phyloP scores from a whole-genome alignment of 805 yeast species.

The Yamadazyma tumulicola region DNA sequence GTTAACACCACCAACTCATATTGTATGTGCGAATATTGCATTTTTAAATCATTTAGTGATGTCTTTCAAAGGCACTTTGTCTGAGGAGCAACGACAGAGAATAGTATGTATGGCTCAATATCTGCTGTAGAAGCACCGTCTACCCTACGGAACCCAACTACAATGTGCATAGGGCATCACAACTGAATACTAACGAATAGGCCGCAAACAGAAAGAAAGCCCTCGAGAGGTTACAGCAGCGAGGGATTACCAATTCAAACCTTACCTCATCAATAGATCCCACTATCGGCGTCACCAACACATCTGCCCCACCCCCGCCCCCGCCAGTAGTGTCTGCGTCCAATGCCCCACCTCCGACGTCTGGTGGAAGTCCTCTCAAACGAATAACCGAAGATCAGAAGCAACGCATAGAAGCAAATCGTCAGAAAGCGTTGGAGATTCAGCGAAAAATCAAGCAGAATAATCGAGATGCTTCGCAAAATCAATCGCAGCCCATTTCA shows the following conservation, averaged over 20 bases:
- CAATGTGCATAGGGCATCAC: constrained; percentile 5
- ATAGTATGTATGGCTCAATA: constrained; percentile 35
- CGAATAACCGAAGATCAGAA: constrained; percentile 46
- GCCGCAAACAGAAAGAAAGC: constrained; percentile 65
- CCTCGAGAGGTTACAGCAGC: constrained; percentile 50
- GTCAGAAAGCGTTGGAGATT: constrained; percentile 50
- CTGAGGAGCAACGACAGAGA: constrained; percentile 31
- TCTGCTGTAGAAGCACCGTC: not conserved
- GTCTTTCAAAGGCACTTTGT: constrained; percentile 23
- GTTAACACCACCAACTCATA: too few relatives aligned
- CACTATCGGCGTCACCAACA: constrained; percentile 1
- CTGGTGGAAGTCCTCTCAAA: not conserved
- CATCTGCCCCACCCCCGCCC: not conserved
- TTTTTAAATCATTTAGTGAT: too few relatives aligned
- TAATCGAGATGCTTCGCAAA: constrained; percentile 33
- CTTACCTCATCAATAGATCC: constrained; percentile 7
- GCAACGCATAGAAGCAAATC: constrained; percentile 47
- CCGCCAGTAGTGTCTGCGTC: not conserved
- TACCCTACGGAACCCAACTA: not conserved
- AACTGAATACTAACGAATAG: constrained; percentile 25
- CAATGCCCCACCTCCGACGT: too few relatives aligned
- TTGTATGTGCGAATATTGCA: too few relatives aligned
- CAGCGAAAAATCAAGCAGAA: constrained; percentile 30
- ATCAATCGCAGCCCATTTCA: constrained; percentile 10
- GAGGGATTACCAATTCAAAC: constrained; percentile 22